Base-by-base conservation (phyloP, 768 basidiomycete genomes). In the Suillus paluster region DNA sequence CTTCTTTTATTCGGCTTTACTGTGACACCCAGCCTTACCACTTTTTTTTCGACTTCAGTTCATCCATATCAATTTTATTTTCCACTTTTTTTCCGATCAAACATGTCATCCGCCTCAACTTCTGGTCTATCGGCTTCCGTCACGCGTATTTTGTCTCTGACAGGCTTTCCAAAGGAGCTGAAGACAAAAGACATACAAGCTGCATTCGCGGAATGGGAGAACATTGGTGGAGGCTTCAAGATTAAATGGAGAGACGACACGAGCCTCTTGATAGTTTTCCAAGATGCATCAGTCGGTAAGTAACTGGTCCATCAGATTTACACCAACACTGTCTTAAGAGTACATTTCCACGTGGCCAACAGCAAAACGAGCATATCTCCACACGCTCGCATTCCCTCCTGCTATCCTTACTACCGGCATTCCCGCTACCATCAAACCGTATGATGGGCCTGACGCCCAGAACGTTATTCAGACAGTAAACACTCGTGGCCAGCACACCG, bases 211-310 rank as follows among this genome's bases (percentile, higher is more conserved):
- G 94, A 95, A 49, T 99, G 91, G 85, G 95, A 97, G 70, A 83
- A 79, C 63, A 80, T 88, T 57, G 86, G 82, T 60, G 97, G 97
- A 33, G 97, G 97, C 25, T 97, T 97, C 82, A 95, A 96, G 84
- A 96, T 99, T 74, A 99, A 99, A 75, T 99, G 97, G 97, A 85
- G 87, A 69, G 96, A 99, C 76, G 97, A 99, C 77, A 95, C 94
- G 41, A 96, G 92, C 72, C 91, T 97, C 44, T 80, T 96, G 68
- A 91, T 97, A 67, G 97, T 99, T 59, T 99, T 99, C 73, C 85
- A 86, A 65, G 97, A 99, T 78, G 87, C 97, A 60, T 81, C 84
- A 53, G 83, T 91, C 48, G 97, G 97, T 98, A 72, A 82, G 96
- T 84, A 55, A 46, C 62, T 58, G 52, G 65, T 46, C 19, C 36